Conservation (phyloP, 2,329 filamentous ascomycete genomes). For the Zymoseptoria crescenta region DNA sequence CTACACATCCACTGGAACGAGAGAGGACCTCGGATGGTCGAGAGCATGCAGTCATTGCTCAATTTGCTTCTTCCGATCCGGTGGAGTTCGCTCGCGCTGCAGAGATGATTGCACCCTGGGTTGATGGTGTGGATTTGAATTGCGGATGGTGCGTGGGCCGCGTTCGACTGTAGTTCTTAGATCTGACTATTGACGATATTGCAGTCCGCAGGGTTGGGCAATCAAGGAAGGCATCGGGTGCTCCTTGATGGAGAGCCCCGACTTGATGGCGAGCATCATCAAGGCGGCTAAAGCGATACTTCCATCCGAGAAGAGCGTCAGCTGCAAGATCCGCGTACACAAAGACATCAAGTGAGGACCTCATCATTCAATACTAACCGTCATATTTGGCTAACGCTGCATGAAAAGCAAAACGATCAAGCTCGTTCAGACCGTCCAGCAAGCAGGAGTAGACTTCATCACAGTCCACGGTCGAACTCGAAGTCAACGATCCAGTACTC, state of each 20-base stretch:
- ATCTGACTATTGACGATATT: background rate
- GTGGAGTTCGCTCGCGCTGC: conserved; percentile 56
- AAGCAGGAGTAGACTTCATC: conserved; percentile 57
- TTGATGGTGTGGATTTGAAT: conserved; percentile 61
- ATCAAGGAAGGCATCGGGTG: conserved; percentile 61
- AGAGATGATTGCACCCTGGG: conserved; percentile 53
- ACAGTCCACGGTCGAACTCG: conserved; percentile 62
- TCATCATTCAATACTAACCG: background rate
- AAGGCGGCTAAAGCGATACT: conserved; percentile 48
- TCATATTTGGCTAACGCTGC: background rate
- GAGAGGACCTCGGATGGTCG: conserved; percentile 21
- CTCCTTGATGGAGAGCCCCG: conserved; percentile 58
- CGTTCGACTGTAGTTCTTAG: background rate
- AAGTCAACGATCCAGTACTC: conserved; percentile 52
- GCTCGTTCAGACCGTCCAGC: conserved; percentile 56
- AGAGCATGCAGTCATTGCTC: conserved; percentile 49
- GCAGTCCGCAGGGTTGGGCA: conserved; percentile 58
- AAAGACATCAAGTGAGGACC: conserved; percentile 43
- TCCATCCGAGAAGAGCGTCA: conserved; percentile 47
- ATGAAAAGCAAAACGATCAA: conserved; percentile 40
- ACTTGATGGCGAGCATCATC: conserved; percentile 60
- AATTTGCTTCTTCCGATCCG: conserved; percentile 58
- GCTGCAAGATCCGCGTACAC: conserved; percentile 64
- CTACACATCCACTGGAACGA: conserved; percentile 45
- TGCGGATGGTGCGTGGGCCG: conserved; percentile 48